phyloP scores from a whole-genome alignment of 306 rosid species.

The barrel medic (Medicago truncatula) region MtrunA17r5.0-ANR NC_053043.1:35883501-35884000 shows the following conservation, averaged over 20 bases:
- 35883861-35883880: neutral
- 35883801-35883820: constrained; percentile 38
- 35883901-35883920: constrained; percentile 5
- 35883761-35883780: constrained; percentile 37
- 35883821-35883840: constrained; percentile 36
- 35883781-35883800: constrained; percentile 42
- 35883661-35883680: constrained; percentile 50
- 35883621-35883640: constrained; percentile 43
- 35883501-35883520: constrained; percentile 53
- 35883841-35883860: constrained; percentile 10
- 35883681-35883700: constrained; percentile 46
- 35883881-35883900: constrained; percentile 18
- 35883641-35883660: constrained; percentile 44
- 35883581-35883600: constrained; percentile 27
- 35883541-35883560: constrained; percentile 41
- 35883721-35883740: constrained; percentile 7
- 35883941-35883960: constrained; percentile 31
- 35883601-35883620: constrained; percentile 41
- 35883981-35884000: constrained; percentile 35
- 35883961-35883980: constrained; percentile 53
- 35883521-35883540: constrained; percentile 47
- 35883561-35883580: neutral
- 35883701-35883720: constrained; percentile 50
- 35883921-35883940: constrained; percentile 28
- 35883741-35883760: constrained; percentile 37